Conservation (phyloP, 768 basidiomycete species). For the Asterophora parasitica region DNA sequence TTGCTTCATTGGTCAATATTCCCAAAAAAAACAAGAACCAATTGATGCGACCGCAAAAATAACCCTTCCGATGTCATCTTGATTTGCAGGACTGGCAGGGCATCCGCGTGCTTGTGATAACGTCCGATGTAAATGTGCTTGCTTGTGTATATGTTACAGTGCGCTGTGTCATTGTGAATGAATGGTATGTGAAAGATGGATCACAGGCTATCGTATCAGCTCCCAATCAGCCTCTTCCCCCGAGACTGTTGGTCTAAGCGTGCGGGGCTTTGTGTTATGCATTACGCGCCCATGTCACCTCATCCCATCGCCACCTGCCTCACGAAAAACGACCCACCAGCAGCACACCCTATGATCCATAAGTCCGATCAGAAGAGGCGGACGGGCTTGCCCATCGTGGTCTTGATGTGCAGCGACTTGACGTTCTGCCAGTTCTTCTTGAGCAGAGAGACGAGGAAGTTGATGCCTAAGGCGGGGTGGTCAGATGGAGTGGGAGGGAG, state of each 20-base stretch:
- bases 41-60: too few species aligned
- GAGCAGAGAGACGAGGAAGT: slow-evolving; percentile 98
- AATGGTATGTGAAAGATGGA: background rate
- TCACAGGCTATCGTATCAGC: slow-evolving; percentile 52
- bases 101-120: too few species aligned
- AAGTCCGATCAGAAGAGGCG: slow-evolving; percentile 73
- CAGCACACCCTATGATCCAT: slow-evolving; percentile 3
- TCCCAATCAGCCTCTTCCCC: slow-evolving; percentile 82
- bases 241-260: slow-evolving; percentile 93
- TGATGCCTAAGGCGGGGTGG: slow-evolving; percentile 65
- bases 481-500: slow-evolving; percentile 1
- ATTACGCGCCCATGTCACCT: slow-evolving; percentile 42
- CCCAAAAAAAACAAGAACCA: too few species aligned
- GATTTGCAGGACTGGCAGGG: too few species aligned
- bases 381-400: slow-evolving; percentile 98
- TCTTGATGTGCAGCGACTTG: slow-evolving; percentile 97
- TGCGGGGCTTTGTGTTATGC: slow-evolving; percentile 97
- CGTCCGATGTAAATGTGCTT: too few species aligned
- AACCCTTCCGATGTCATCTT: too few species aligned
- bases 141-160: too few species aligned
- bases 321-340: slow-evolving; percentile 8
- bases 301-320: slow-evolving; percentile 16
- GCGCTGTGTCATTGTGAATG: slow-evolving; percentile 1
- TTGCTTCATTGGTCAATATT: too few species aligned
- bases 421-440: slow-evolving; percentile 99